Base-by-base conservation (phyloP, 306 rosid genomes). In the Medicago lupulina region DNA sequence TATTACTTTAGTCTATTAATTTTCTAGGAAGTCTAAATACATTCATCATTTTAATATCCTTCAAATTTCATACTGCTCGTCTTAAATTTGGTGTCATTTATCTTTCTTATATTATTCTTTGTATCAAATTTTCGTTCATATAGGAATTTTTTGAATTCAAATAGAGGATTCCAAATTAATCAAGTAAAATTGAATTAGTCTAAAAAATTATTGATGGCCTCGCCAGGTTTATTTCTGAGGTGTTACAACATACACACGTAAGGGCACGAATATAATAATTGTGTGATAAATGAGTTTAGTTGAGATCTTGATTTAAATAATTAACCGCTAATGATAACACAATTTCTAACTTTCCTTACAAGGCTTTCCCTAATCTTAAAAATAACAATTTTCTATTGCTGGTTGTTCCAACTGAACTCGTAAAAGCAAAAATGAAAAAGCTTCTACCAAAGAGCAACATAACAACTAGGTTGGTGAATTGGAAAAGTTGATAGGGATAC, bases 401-500 rank as follows among this genome's bases (percentile, higher is more conserved):
- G 64, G 64, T 58, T 58, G 64, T 58, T 58, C 64, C 8, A 58
- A 58, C 64, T 15, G 7, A 58, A 58, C 12, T 58, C 15, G 3
- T n/a, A 23, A 58, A 58, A 16, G 57, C 16, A 50, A 50, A n/a
- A 50, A n/a, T 1, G 11, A 12, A 18, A 55, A 11, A 58, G 64
- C 57, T 58, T 58, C 38, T 58, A 58, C 64, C 64, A 58, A 58
- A 58, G 16, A 58, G 39, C 38, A 58, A 58, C 16, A 58, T 58
- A 58, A 58, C 64, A 58, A 23, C 74, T 25, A 8, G 62, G 64
- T 49, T 69, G 83, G 83, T 75, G 78, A 62, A 31, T 86, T 78
- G 72, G 79, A 80, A 60, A 63, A 51, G 43, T 73, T 19, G 23
- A 82, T 84, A 81, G 86, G 55, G 74, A 28, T 28, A 3, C 31